These are phyloP conservation scores for Zasmidium cellare DNA, from an alignment of 2,329 filamentous ascomycete species.

Conservation along the genomic window DNA sequence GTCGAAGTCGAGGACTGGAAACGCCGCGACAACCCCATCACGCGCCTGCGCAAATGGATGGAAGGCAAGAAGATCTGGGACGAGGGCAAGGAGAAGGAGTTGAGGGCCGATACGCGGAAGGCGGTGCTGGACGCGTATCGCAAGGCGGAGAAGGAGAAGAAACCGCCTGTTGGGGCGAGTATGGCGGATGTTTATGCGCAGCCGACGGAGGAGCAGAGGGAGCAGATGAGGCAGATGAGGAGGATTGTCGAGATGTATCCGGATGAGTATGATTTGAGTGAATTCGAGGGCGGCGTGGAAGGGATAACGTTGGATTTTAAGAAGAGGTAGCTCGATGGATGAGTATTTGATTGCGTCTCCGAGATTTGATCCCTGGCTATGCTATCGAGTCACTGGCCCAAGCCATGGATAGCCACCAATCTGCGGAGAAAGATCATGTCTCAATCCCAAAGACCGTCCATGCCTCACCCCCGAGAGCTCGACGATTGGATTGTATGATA, in stretches of 20 bases:
- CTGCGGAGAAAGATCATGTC: too few relatives aligned
- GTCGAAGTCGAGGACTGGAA: conserved; percentile 97
- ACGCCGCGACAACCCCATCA: conserved; percentile 82
- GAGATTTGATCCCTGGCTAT: too few relatives aligned
- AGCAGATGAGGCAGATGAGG: conserved; percentile 74
- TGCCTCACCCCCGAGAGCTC: too few relatives aligned
- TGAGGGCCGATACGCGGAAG: conserved; percentile 65
- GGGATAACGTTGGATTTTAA: conserved; percentile 49
- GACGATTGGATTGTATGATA: too few relatives aligned
- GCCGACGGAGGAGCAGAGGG: conserved; percentile 73
- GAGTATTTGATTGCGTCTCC: too few relatives aligned
- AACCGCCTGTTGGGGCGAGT: conserved; percentile 68
- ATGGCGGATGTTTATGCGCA: conserved; percentile 92
- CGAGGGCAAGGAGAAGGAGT: conserved; percentile 75
- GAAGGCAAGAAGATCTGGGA: conserved; percentile 82
- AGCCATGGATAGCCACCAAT: too few relatives aligned
- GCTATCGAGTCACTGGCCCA: too few relatives aligned
- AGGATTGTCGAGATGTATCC: conserved; percentile 83
- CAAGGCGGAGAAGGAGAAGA: conserved; percentile 78
- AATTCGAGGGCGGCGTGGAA: conserved; percentile 72
- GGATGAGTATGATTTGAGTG: conserved; percentile 81
- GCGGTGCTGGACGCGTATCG: conserved; percentile 82
- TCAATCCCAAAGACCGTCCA: too few relatives aligned
- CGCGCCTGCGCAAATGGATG: conserved; percentile 84
- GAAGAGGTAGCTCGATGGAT: too few relatives aligned